Evolutionary conservation across 1,139 yeast genomes (phyloP).

Genomic region (Torulaspora pretoriensis): DNA sequence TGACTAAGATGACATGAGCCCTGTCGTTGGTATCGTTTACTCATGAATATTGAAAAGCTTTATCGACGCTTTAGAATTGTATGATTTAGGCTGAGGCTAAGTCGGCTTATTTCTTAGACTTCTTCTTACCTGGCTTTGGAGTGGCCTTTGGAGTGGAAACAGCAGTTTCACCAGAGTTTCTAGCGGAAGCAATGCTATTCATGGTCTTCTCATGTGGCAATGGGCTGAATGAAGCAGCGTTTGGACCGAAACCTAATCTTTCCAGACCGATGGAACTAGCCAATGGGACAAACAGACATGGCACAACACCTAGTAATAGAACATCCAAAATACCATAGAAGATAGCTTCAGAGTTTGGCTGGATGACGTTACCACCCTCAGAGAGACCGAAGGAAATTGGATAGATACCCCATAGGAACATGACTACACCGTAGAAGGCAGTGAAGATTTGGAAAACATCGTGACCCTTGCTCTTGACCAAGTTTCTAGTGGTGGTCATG

Average conservation of each 20-base stretch:
- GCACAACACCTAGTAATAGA: constrained; percentile 39
- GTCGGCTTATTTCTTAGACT: constrained; percentile 12
- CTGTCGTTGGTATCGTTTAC: constrained; percentile 2
- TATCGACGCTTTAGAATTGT: constrained; percentile 1
- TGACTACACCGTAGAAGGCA: constrained; percentile 31
- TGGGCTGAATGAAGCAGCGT: constrained; percentile 14
- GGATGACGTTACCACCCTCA: constrained; percentile 64
- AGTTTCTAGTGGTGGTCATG: constrained; percentile 29
- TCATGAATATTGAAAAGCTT: neutral
- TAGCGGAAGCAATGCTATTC: constrained; percentile 22
- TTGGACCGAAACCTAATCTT: constrained; percentile 19
- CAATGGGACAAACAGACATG: constrained; percentile 26
- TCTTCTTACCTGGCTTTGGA: constrained; percentile 15
- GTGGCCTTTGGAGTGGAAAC: constrained; percentile 21
- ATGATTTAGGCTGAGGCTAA: neutral
- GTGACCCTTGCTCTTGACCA: constrained; percentile 22
- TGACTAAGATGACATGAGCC: constrained; percentile 5
- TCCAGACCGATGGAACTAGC: constrained; percentile 27
- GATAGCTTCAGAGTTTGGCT: constrained; percentile 59
- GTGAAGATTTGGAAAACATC: constrained; percentile 24
- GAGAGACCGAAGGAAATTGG: constrained; percentile 58
- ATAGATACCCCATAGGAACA: constrained; percentile 49
- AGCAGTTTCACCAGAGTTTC: constrained; percentile 31
- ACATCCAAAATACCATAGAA: constrained; percentile 61
- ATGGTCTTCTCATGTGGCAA: constrained; percentile 19